These are phyloP conservation scores for Ascochyta clinopodiicola DNA, from an alignment of 2,329 filamentous ascomycete genomes.

Conservation along the genomic window DNA sequence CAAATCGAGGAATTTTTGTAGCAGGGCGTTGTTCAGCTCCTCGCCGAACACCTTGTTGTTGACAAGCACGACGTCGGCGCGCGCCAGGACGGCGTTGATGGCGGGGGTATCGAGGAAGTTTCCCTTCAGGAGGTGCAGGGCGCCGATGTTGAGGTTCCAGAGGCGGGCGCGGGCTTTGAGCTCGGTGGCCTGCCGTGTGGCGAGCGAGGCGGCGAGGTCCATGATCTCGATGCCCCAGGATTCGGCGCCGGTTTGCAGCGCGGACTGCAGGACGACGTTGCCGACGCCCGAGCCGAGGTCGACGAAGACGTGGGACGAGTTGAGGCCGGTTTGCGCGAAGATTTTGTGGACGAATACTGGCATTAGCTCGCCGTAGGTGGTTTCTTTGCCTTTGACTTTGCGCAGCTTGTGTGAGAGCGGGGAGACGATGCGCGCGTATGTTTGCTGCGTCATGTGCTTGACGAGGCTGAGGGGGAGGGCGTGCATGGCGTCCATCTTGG, in stretches of 20 bases:
- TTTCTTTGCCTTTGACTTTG: constrained; percentile 86
- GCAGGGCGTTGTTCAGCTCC: constrained; percentile 80
- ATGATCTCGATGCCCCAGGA: constrained; percentile 98
- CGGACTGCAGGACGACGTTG: constrained; percentile 93
- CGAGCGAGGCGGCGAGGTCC: constrained; percentile 84
- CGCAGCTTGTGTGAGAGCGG: constrained; percentile 83
- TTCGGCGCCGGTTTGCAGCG: constrained; percentile 90
- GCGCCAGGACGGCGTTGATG: constrained; percentile 76
- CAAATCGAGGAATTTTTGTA: constrained; percentile 90
- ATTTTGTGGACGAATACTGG: constrained; percentile 84
- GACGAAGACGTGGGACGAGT: constrained; percentile 85
- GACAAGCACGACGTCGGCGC: constrained; percentile 93
- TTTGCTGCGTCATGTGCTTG: constrained; percentile 82
- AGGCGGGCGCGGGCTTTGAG: constrained; percentile 84
- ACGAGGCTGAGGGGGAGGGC: constrained; percentile 70
- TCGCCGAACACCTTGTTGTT: constrained; percentile 98
- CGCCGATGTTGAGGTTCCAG: constrained; percentile 84
- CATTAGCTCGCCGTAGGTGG: constrained; percentile 93
- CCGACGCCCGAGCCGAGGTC: constrained; percentile 95
- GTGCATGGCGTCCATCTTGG: constrained; percentile 72
- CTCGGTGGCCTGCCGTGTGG: constrained; percentile 79
- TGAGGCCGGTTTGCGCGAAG: constrained; percentile 78
- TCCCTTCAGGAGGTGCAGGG: constrained; percentile 79
- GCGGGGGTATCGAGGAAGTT: constrained; percentile 79
- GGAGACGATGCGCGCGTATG: constrained; percentile 91